Evolutionary conservation across 2,329 filamentous ascomycete species (phyloP).

Genomic region (Didymella pomorum): DNA sequence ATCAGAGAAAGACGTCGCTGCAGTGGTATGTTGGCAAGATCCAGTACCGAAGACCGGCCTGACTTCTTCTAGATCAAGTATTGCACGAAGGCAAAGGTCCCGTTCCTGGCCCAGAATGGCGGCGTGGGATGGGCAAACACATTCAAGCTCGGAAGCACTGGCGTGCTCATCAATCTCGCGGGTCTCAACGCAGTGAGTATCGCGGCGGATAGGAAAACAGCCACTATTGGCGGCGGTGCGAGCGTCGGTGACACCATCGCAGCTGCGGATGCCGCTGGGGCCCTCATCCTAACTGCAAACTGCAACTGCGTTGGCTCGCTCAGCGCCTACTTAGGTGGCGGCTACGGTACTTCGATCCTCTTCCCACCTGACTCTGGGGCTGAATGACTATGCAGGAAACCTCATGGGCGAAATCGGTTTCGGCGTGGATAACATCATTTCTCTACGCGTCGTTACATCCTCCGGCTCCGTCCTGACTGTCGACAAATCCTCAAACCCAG

Average conservation of each 20-base stretch:
- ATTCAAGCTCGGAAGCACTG: slow-evolving; percentile 33
- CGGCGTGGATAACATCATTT: slow-evolving; percentile 59
- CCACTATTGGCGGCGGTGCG: slow-evolving; percentile 45
- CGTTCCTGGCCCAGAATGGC: slow-evolving; percentile 41
- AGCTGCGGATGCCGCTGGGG: slow-evolving; percentile 49
- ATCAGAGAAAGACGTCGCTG: slow-evolving; percentile 33
- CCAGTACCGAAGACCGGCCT: slow-evolving; percentile 1
- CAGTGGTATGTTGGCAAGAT: slow-evolving; percentile 22
- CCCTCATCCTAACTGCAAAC: slow-evolving; percentile 40
- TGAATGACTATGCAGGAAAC: slow-evolving; percentile 47
- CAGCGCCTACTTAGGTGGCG: slow-evolving; percentile 56
- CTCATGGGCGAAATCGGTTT: slow-evolving; percentile 63
- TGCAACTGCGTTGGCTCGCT: slow-evolving; percentile 45
- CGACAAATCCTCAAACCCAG: slow-evolving; percentile 31
- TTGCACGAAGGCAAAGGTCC: slow-evolving; percentile 27
- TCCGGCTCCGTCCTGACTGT: slow-evolving; percentile 43
- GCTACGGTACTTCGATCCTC: slow-evolving; percentile 52
- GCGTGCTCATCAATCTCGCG: slow-evolving; percentile 43
- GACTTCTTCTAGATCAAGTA: slow-evolving; percentile 31
- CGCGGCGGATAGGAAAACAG: slow-evolving; percentile 33
- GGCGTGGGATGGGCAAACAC: slow-evolving; percentile 39
- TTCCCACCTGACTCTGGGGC: not conserved
- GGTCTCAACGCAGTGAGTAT: slow-evolving; percentile 37
- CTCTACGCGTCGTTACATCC: slow-evolving; percentile 37
- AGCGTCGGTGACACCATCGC: slow-evolving; percentile 49